Percentiles rank a stretch among this genome's conserved stretches.
Conservation (phyloP, 23 red algal species). For the Pyropia yezoensis region DNA sequence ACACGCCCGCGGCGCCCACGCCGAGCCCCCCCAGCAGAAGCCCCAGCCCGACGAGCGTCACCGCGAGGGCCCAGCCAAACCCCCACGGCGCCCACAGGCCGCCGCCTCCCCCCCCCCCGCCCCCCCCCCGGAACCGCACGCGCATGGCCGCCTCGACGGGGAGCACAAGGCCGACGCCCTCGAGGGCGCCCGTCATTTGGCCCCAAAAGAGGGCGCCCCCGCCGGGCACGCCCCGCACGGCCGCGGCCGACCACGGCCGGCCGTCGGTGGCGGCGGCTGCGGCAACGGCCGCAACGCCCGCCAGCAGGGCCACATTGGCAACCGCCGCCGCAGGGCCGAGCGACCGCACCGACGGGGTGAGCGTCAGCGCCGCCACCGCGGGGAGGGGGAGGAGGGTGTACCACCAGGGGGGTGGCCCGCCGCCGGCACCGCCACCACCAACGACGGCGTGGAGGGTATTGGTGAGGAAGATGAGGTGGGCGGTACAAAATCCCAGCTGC, state of each 20-base stretch:
- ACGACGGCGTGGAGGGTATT: slow-evolving; percentile 81
- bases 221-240: too few species aligned
- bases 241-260: not conserved
- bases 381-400: slow-evolving; percentile 78
- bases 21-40: slow-evolving; percentile 65
- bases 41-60: slow-evolving; percentile 35
- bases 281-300: slow-evolving; percentile 63
- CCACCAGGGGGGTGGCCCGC: slow-evolving; percentile 20
- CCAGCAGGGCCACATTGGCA: slow-evolving; percentile 72
- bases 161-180: slow-evolving; percentile 90
- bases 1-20: slow-evolving; percentile 66
- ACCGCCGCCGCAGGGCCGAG: slow-evolving; percentile 60
- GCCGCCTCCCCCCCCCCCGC: too few species aligned
- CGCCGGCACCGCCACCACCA: too few species aligned
- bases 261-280: slow-evolving; percentile 50
- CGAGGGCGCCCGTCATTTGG: slow-evolving; percentile 80
- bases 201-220: slow-evolving; percentile 76
- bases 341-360: slow-evolving; percentile 70
- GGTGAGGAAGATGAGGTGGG: slow-evolving; percentile 90
- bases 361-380: slow-evolving; percentile 35
- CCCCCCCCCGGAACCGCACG: slow-evolving; percentile 4
- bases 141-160: slow-evolving; percentile 82
- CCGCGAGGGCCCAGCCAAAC: slow-evolving; percentile 47
- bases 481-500: slow-evolving; percentile 93
- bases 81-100: too few species aligned